phyloP scores from a whole-genome alignment of 176 grass and related monocot species.

The Chrysopogon serrulatus region DNA sequence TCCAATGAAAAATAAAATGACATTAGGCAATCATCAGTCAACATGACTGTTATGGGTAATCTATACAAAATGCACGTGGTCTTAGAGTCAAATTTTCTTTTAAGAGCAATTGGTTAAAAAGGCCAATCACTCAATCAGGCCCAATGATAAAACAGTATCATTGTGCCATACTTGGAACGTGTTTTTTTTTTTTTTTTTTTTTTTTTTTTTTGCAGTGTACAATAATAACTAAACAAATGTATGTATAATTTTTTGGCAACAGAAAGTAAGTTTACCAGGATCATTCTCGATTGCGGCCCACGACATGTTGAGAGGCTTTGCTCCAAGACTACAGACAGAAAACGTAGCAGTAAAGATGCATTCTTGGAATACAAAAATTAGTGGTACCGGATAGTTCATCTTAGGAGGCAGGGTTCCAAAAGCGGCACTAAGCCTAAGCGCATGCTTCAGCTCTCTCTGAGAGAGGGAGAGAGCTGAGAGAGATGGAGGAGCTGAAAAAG shows the following conservation, averaged over 20 bases:
- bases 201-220: not conserved
- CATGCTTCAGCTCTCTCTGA: no score
- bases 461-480: no score
- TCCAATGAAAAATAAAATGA: not conserved
- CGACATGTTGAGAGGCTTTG: conserved; percentile 39
- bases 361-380: no score
- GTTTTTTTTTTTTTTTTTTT: no score
- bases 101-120: no score
- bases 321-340: not conserved
- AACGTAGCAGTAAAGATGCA: no score
- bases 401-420: no score
- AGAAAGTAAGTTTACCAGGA: conserved; percentile 41
- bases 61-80: not conserved
- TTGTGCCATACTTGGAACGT: not conserved
- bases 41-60: not conserved
- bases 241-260: not conserved
- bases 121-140: not conserved
- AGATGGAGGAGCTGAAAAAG: no score
- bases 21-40: not conserved
- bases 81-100: no score
- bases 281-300: conserved; percentile 72
- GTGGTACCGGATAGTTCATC: no score
- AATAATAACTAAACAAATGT: no score
- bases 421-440: no score
- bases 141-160: not conserved